phyloP scores from a whole-genome alignment of 371 early-diverging fungal species.

The Amoeboaphelidium protococcarum region DNA sequence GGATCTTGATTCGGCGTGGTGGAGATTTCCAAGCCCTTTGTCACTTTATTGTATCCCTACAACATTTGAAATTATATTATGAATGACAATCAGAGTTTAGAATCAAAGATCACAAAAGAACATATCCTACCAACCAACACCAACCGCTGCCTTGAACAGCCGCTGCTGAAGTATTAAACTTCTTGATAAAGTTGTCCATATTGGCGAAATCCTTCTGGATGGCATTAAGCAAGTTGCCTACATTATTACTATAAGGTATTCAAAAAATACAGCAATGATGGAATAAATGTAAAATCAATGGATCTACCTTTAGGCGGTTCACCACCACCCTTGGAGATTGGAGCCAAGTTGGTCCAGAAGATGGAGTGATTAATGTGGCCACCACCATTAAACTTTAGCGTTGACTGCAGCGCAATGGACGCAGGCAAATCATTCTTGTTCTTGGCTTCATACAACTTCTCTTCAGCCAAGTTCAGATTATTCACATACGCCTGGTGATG shows the following conservation, averaged over 20 bases:
- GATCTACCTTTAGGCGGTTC: conserved; percentile 25
- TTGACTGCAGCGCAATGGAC: conserved; percentile 44
- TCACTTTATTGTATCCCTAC: conserved; percentile 43
- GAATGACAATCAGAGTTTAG: too few relatives aligned
- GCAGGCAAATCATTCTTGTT: conserved; percentile 35
- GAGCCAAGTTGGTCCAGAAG: conserved; percentile 83
- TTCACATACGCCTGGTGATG: conserved; percentile 70
- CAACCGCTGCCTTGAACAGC: conserved; percentile 91
- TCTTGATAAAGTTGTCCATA: conserved; percentile 45
- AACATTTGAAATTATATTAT: neutral
- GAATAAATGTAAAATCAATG: neutral
- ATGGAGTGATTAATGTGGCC: conserved; percentile 94
- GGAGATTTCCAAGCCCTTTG: conserved; percentile 50
- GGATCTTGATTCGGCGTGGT: conserved; percentile 90
- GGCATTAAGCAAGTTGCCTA: conserved; percentile 23
- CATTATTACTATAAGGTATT: neutral
- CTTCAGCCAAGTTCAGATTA: conserved; percentile 28
- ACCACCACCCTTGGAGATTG: conserved; percentile 47
- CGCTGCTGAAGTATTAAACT: conserved; percentile 54
- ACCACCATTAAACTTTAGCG: conserved; percentile 81
- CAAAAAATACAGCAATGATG: neutral
- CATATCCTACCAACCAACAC: conserved; percentile 66
- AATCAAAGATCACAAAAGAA: conserved; percentile 4
- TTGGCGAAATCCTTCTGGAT: conserved; percentile 66
- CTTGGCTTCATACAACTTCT: conserved; percentile 41